Evolutionary conservation across 1,284 basidiomycete species (phyloP).

Genomic region (Naganishia cerealis): DNA sequence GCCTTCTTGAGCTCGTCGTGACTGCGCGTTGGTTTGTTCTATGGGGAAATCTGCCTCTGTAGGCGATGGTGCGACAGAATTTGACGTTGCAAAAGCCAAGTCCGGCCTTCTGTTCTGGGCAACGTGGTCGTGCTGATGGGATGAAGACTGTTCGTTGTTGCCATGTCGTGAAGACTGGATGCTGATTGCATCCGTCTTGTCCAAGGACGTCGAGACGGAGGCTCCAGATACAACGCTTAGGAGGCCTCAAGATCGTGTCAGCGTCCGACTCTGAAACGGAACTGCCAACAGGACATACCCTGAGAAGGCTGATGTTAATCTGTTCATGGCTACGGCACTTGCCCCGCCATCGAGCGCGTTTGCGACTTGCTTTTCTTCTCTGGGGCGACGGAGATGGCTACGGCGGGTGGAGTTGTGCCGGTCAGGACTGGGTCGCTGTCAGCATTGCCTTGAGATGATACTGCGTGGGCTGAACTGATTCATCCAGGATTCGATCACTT

Average conservation of each 20-base stretch:
- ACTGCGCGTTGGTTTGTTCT: neutral
- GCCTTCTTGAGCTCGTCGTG: neutral
- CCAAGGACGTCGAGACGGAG: conserved; percentile 3
- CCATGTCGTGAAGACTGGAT: conserved; percentile 10
- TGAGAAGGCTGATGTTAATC: conserved; percentile 30
- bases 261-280: neutral
- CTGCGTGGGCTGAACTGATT: neutral
- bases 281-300: conserved; percentile 6
- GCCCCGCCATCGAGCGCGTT: neutral
- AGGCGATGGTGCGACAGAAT: conserved; percentile 24
- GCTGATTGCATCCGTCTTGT: conserved; percentile 9
- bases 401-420: too few species aligned
- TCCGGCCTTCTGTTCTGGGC: conserved; percentile 6
- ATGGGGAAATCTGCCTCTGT: conserved; percentile 30
- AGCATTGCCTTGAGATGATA: too few species aligned
- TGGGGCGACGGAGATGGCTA: too few species aligned
- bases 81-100: neutral
- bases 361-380: neutral
- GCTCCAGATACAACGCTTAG: conserved; percentile 11
- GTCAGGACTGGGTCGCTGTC: too few species aligned
- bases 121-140: neutral
- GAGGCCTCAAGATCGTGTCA: neutral
- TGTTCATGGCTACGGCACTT: conserved; percentile 24
- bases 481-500: conserved; percentile 6
- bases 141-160: conserved; percentile 6